phyloP scores from a whole-genome alignment of 768 basidiomycete genomes.

The Boletus coccyginus region DNA sequence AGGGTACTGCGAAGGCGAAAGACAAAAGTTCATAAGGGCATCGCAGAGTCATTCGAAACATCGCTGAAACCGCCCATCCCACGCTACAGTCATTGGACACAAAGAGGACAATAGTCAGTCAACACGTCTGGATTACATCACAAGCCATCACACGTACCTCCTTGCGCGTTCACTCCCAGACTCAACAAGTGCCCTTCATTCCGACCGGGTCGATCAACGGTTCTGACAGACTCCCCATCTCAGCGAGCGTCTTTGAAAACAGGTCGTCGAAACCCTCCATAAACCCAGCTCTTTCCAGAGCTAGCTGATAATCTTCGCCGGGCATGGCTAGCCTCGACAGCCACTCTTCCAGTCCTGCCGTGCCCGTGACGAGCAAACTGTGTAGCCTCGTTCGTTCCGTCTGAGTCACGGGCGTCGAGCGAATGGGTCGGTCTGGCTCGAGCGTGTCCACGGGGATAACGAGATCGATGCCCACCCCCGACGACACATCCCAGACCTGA shows the following conservation, averaged over 20 bases:
- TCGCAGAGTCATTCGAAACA: background rate
- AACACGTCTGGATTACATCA: background rate
- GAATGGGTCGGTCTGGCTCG: slow-evolving; percentile 25
- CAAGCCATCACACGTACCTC: background rate
- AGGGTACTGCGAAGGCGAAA: slow-evolving; percentile 80
- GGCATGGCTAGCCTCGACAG: slow-evolving; percentile 34
- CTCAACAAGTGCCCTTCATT: slow-evolving; percentile 23
- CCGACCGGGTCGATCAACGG: slow-evolving; percentile 19
- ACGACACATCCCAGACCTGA: slow-evolving; percentile 63
- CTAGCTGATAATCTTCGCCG: slow-evolving; percentile 29
- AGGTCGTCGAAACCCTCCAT: slow-evolving; percentile 63
- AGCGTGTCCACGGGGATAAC: slow-evolving; percentile 38
- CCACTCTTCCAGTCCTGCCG: slow-evolving; percentile 69
- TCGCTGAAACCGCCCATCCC: slow-evolving; percentile 4
- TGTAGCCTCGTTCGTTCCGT: slow-evolving; percentile 72
- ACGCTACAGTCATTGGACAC: slow-evolving; percentile 53
- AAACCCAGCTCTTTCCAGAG: slow-evolving; percentile 50
- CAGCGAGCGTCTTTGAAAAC: slow-evolving; percentile 59
- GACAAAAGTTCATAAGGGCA: slow-evolving; percentile 46
- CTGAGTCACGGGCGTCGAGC: slow-evolving; percentile 53
- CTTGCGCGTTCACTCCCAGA: background rate
- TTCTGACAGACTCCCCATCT: slow-evolving; percentile 48
- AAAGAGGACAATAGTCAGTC: slow-evolving; percentile 39
- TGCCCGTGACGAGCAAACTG: slow-evolving; percentile 62
- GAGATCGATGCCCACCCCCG: slow-evolving; percentile 40